Base-by-base conservation (phyloP, 345 rosid genomes). In the Garcia nutans region DNA sequence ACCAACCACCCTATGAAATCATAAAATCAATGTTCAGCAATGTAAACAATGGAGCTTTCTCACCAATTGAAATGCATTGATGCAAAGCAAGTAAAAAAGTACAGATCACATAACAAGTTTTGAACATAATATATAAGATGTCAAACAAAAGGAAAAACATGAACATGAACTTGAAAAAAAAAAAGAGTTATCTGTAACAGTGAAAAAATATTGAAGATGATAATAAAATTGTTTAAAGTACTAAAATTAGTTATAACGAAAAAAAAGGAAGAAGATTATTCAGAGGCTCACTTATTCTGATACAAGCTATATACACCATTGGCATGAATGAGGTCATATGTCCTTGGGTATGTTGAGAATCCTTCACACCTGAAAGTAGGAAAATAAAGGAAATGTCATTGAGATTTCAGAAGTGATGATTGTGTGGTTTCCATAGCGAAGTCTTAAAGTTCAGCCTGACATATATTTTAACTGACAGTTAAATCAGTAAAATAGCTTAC, bases 331-430 rank as follows among this genome's bases (percentile, higher is more conserved):
- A 96, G 78, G 74, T 96, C 99, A 41, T 92, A 93, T 55, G 98
- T 90, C 84, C 99, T 96, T 5, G 99, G 99, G 81, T 96, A 96
- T 37, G 98, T 93, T 56, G 99, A 96, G 86, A 96, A 96, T 22
- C 97, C 99, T 88, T 96, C 99, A 75, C 99, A 93, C 99, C 98
- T 96, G 84, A 71, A 76, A 81, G 59, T 73, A 79, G 23, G 65
- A 47, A 26, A 68, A 61, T 24, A 77, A n/a, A 70, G 31, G 66
- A 69, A 75, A 70, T 52, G 61, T 68, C 60, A 59, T 58, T 52
- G n/a, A 60, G 59, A 64, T 60, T 72, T 60, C 59, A 49, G 13
- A 26, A 45, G 44, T n/a, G 62, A 41, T 54, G 8, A 13, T 13
- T 60, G 8, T 37, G 49, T 8, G 31, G 26, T 50, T 60, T 11